These are phyloP conservation scores for Rhododendron kiyosumense DNA, from an alignment of 148 eudicot genomes.

Conservation along the genomic window DNA sequence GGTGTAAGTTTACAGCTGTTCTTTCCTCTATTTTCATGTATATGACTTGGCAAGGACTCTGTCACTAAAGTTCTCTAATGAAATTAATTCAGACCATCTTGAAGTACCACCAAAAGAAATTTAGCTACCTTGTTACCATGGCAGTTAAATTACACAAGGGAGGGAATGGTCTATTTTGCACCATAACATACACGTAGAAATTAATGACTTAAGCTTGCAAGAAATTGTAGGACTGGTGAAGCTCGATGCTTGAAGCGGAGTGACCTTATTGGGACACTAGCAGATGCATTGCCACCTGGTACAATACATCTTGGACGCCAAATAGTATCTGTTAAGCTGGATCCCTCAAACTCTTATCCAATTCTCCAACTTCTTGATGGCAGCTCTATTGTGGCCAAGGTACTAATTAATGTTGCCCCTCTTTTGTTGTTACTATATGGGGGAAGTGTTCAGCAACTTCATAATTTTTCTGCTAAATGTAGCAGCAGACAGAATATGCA, in stretches of 20 bases:
- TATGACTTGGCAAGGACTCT: slow-evolving; percentile 4
- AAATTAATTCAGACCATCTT: background rate
- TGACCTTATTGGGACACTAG: slow-evolving; percentile 38
- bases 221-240: background rate
- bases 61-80: background rate
- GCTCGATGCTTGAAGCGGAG: slow-evolving; percentile 40
- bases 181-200: background rate
- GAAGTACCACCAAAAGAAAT: background rate
- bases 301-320: slow-evolving; percentile 38
- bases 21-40: background rate
- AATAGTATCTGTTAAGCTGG: slow-evolving; percentile 28
- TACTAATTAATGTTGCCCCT: background rate
- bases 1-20: background rate
- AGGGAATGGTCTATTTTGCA: background rate
- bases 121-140: background rate
- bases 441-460: background rate
- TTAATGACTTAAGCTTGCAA: background rate
- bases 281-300: slow-evolving; percentile 38
- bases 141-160: background rate
- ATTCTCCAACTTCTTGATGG: slow-evolving; percentile 43
- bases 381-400: slow-evolving; percentile 40
- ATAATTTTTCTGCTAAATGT: no score
- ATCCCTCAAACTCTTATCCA: slow-evolving; percentile 20
- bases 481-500: background rate
- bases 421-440: background rate